Evolutionary conservation across 2,329 filamentous ascomycete species (phyloP), one percentile per base, ranked within the genome.

Genomic region (Fusarium brevicatenulatum): DNA sequence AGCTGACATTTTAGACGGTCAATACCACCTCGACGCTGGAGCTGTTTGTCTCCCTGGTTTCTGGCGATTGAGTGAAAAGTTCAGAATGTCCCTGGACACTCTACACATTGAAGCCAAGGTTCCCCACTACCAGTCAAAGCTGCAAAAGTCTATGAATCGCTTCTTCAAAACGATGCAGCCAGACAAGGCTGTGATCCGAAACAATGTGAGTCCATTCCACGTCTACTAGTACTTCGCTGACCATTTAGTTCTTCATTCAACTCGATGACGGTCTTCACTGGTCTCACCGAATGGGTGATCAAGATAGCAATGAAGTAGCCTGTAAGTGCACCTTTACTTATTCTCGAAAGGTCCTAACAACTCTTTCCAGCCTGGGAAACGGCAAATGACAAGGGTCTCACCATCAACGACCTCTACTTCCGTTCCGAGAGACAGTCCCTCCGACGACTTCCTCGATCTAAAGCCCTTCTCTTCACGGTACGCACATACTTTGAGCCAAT

Each of bases 51-150:
- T 75, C 0, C 73, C 69, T 2, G 73, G 73, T 0, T 75, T 75
- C 21, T 75, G 73, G 73, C 40, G 72, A 0, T 15, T 75, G 10
- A 63, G 63, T 4, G 72, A 75, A 30, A 75, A 74, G 34, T 75
- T 75, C 5, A 21, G 67, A 43, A 75, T 75, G 73, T 75, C 72
- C 10, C 61, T 74, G 0, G 73, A 75, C 30, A 75, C 66, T 10
- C 49, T 75, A 0, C 73, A 75, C 21, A 74, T 75, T 1, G 73
- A 75, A 36, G 73, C 72, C 10, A 63, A 66, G 8, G 72, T 75
- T 25, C 72, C 72, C 0, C 72, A 75, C 13, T 75, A 75, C 6
- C 63, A 68, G 18, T 9, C 63, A 2, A 75, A 71, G 15, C 37
- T 75, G 0, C 70, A 73, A 40, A 72, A 63, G 25, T 72, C 73